Evolutionary conservation across 176 grass and related monocot species (phyloP).

Genomic region (Hyparrhenia diplandra): DNA sequence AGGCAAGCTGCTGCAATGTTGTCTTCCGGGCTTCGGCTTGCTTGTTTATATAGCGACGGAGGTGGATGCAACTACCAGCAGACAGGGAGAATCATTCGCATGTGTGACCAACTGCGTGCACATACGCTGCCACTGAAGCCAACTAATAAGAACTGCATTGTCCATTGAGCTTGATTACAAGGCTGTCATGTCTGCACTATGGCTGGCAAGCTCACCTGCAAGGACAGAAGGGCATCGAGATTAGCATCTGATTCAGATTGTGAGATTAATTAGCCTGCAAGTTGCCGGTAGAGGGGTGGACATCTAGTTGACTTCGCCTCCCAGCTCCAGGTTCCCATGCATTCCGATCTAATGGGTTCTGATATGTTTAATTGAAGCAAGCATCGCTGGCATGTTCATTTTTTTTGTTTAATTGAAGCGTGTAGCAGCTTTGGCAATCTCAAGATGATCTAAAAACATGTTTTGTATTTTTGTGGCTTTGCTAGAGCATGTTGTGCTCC

Average conservation of each 20-base stretch:
- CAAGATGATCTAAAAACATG: background rate
- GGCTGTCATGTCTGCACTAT: background rate
- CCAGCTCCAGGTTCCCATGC: background rate
- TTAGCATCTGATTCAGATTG: background rate
- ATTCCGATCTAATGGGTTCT: background rate
- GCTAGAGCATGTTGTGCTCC: background rate
- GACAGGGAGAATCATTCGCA: constrained; percentile 2
- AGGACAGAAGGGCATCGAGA: background rate
- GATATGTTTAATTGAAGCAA: background rate
- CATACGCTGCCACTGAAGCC: background rate
- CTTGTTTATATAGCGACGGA: background rate
- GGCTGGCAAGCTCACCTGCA: background rate
- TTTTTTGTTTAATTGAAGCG: background rate
- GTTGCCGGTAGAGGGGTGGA: background rate
- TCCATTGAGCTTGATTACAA: background rate
- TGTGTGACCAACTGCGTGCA: background rate
- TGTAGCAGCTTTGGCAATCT: background rate
- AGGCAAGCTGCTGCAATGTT: background rate
- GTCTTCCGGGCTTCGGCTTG: background rate
- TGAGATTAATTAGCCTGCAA: background rate
- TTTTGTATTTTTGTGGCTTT: background rate
- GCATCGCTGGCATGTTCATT: background rate
- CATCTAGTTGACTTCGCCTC: background rate
- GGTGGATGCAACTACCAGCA: background rate
- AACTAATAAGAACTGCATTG: background rate